Base-by-base conservation (phyloP, 192 early-diverging fungal species). In the Backusella westeae region DNA sequence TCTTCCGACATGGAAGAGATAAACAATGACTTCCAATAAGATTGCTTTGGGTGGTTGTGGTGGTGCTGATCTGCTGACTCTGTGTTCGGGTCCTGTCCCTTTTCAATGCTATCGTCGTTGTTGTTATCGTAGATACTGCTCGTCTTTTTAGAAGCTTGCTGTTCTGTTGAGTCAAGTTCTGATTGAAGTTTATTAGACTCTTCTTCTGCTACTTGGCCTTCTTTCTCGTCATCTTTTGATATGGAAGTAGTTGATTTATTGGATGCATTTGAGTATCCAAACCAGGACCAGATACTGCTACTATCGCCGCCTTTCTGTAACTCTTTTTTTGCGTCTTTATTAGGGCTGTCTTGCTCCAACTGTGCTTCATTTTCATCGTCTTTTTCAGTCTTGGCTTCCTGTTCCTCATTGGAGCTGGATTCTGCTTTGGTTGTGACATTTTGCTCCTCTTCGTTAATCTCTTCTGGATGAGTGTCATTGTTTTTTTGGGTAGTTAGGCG, bases 21-120 rank as follows among this genome's bases (percentile, higher is more conserved):
- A 23, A 69, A 69, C n/a, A 69, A 39, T 23, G 68, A 69, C 21
- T 69, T 69, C 68, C 68, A 69, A 36, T 69, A 69, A 38, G 68
- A 69, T 39, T 35, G 68, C 19, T 23, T 68, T 68, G 67, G 35
- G 19, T 68, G 66, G 66, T 38, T 34, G 0, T 29, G 34, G 6
- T 53, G 53, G 21, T 63, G 56, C 56, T 63, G 56, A n/a, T 63
- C 56, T 63, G 56, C 23, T 63, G 56, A 63, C 9, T 12, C 23
- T n/a, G 19, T 39, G 19, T 23, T 21, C n/a, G 21, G 17, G 17
- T n/a, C 67, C 19, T 69, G 67, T 10, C n/a, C 38, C 68, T 35
- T 36, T 38, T 39, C 53, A 56, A 21, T 21, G 8, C 8, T 9
- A 26, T 53, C 7, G 53, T 10, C 23, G 7, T 26, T 26, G 53